Evolutionary conservation across 192 early-diverging fungal genomes (phyloP).

Genomic region (Entomortierella parvispora): DNA sequence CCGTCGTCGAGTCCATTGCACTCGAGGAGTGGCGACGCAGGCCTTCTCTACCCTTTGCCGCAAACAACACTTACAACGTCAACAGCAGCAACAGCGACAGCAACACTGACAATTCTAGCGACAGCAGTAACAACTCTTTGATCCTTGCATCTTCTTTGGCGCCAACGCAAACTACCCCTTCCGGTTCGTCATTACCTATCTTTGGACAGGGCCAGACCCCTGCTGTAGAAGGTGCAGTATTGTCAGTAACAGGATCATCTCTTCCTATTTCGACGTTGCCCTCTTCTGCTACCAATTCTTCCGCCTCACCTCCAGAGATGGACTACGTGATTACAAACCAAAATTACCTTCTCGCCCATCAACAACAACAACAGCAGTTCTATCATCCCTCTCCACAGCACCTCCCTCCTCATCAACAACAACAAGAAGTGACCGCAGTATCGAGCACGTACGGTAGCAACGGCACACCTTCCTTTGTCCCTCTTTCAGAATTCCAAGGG

Average conservation of each 20-base stretch:
- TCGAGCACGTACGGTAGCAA: no score
- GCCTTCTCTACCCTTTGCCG: no score
- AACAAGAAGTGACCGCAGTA: no score
- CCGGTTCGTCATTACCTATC: constrained; percentile 3
- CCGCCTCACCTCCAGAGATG: constrained; percentile 11
- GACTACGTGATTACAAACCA: constrained; percentile 33
- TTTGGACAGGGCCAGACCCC: neutral
- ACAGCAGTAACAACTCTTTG: constrained; percentile 1
- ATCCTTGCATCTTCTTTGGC: constrained; percentile 4
- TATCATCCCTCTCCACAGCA: no score
- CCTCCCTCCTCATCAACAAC: no score
- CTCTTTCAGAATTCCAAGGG: neutral
- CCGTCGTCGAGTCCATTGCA: no score
- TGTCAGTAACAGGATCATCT: constrained; percentile 28
- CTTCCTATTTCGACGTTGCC: neutral
- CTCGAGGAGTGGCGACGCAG: no score
- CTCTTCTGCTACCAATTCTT: neutral
- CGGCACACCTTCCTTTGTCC: no score
- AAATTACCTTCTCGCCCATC: constrained; percentile 9
- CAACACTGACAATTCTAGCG: neutral
- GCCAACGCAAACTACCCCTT: neutral
- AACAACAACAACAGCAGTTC: constrained; percentile 6
- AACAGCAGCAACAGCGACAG: neutral
- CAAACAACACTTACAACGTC: neutral
- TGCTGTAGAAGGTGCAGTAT: neutral